phyloP scores from a whole-genome alignment of 2,329 filamentous ascomycete species.

The Capronia epimyces region DNA sequence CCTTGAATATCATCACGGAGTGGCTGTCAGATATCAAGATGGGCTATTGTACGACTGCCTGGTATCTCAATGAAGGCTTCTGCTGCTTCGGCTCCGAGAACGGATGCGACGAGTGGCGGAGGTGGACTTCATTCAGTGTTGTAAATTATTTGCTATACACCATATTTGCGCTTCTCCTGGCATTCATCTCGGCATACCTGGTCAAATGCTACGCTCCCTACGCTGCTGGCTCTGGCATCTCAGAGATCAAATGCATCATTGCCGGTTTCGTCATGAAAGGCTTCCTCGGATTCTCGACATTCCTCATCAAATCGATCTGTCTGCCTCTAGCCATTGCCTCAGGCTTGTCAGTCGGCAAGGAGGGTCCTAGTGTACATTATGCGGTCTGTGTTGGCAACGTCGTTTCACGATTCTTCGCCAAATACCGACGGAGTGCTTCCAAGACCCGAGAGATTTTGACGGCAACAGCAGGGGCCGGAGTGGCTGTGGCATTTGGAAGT shows the following conservation, averaged over 20 bases:
- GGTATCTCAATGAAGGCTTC: slow-evolving; percentile 95
- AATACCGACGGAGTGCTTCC: slow-evolving; percentile 84
- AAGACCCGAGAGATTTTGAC: slow-evolving; percentile 94
- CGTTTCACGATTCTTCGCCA: slow-evolving; percentile 85
- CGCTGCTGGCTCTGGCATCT: slow-evolving; percentile 92
- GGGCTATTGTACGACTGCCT: slow-evolving; percentile 90
- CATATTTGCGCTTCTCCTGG: slow-evolving; percentile 74
- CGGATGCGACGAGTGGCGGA: slow-evolving; percentile 82
- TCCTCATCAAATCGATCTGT: slow-evolving; percentile 89
- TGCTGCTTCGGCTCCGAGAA: slow-evolving; percentile 96
- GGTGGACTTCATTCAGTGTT: slow-evolving; percentile 72
- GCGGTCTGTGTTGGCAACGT: slow-evolving; percentile 97
- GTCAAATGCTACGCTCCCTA: slow-evolving; percentile 93
- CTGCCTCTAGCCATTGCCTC: slow-evolving; percentile 89
- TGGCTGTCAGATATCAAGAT: slow-evolving; percentile 95
- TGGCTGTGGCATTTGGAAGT: slow-evolving; percentile 93
- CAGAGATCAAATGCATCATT: slow-evolving; percentile 98
- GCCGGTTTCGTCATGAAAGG: slow-evolving; percentile 99
- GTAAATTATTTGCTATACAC: slow-evolving; percentile 87
- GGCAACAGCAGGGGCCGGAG: slow-evolving; percentile 88
- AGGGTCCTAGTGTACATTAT: slow-evolving; percentile 98
- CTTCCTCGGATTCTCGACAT: slow-evolving; percentile 84
- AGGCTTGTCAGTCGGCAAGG: slow-evolving; percentile 90
- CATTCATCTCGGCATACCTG: slow-evolving; percentile 72
- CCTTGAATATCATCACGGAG: slow-evolving; percentile 92